phyloP scores from a whole-genome alignment of 306 rosid species.

The Castanopsis chinensis region DNA sequence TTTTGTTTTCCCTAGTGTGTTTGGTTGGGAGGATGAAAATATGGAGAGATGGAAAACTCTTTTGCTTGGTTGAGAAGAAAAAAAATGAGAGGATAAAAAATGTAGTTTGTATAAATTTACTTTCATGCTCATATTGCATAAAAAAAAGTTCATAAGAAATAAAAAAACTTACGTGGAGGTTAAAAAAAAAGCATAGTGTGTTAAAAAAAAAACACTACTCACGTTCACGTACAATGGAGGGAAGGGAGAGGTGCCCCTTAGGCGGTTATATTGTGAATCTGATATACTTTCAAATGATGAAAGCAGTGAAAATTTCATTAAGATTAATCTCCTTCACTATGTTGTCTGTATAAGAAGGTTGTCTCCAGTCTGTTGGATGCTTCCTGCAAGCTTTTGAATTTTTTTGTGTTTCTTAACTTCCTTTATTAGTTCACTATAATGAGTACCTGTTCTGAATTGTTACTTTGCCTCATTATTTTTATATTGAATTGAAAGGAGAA shows the following conservation, averaged over 20 bases:
- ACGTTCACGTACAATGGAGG: too few species aligned
- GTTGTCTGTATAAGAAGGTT: background rate
- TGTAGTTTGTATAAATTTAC: too few species aligned
- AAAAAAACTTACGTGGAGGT: too few species aligned
- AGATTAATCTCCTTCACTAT: background rate
- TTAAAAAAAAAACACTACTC: too few species aligned
- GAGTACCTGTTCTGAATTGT: background rate
- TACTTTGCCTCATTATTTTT: background rate
- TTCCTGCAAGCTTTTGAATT: background rate
- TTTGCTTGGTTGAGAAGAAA: too few species aligned
- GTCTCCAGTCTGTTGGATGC: background rate
- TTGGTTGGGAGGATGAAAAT: too few species aligned
- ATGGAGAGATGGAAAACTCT: too few species aligned
- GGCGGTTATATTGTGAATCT: slow-evolving; percentile 10
- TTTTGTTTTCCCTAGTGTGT: too few species aligned
- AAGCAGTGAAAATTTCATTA: background rate
- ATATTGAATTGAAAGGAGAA: background rate
- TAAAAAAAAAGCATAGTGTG: too few species aligned
- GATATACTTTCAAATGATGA: background rate
- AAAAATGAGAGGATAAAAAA: too few species aligned
- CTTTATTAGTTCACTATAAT: background rate
- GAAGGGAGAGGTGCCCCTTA: background rate
- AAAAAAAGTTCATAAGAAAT: too few species aligned
- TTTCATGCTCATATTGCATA: too few species aligned
- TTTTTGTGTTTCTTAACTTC: background rate